Base-by-base conservation (phyloP, 192 early-diverging fungal genomes). In the Coemansia sp. region DNA sequence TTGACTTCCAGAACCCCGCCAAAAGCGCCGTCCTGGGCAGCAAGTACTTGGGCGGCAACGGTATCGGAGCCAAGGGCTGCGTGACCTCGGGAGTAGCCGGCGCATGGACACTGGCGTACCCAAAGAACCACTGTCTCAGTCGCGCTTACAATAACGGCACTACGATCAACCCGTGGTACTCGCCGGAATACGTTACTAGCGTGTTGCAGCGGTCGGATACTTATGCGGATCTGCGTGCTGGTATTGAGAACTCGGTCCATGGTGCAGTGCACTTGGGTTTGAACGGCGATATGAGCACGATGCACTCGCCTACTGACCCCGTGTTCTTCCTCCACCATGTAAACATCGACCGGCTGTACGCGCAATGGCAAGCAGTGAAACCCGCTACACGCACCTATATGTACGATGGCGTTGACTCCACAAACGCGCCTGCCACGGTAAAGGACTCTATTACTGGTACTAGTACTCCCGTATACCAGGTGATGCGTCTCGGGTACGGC, bases 241-340 rank as follows among this genome's bases (percentile, higher is more conserved):
- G 68, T 8, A 60, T 85, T 15, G 84, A 85, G 64, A 77, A 75
- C 74, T 74, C 64, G 27, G 44, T 77, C n/a, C 84, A 85, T 41
- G 84, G 84, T 0, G 57, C 68, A 12, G 74, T 79, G 36, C 84
- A 85, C 57, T 41, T 83, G 51, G 67, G 64, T 11, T n/a, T 85
- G 62, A 68, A 73, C 38, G 83, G 78, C 34, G 85, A 86, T 59
- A 83, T 85, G 83, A 67, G 66, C 53, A 82, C 77, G 2, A 84
- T 86, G 75, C 73, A 76, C 65, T 84, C 86, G 50, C 73, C 85
- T 14, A 55, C 62, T 48, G 89, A 90, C 64, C 87, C 88, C 1
- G 64, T 88, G 21, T 90, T 90, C 74, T 88, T 76, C 70, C 53
- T 89, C 50, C 88, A 89, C 76, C 89, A 90, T 62, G 72, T 80